Evolutionary conservation across 768 basidiomycete species (phyloP).

Genomic region (Pleurotus djamor): DNA sequence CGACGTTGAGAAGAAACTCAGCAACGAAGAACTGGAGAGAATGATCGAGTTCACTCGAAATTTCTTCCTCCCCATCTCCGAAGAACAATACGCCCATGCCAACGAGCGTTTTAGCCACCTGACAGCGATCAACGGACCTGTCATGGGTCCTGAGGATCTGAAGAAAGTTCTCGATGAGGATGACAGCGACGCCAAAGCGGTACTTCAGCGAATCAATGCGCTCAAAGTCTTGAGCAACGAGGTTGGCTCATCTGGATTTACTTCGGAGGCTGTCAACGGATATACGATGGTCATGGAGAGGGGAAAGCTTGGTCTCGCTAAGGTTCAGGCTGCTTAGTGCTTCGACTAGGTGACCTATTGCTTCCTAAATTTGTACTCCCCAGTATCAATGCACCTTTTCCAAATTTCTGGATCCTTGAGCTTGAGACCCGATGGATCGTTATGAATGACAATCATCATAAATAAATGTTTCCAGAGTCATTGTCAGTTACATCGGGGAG

Average conservation of each 20-base stretch:
- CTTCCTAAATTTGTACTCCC: too few relatives aligned
- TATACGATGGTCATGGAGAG: not conserved
- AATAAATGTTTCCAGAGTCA: too few relatives aligned
- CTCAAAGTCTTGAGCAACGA: slow-evolving; percentile 31
- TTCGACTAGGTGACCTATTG: too few relatives aligned
- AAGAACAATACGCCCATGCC: not conserved
- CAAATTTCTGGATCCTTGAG: too few relatives aligned
- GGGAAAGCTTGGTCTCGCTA: not conserved
- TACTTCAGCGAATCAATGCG: slow-evolving; percentile 43
- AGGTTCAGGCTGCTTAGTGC: not conserved
- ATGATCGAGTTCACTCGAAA: slow-evolving; percentile 12
- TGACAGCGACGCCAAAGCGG: slow-evolving; percentile 26
- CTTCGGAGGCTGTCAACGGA: slow-evolving; percentile 5
- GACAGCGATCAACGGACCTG: not conserved
- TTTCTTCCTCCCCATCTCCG: slow-evolving; percentile 2
- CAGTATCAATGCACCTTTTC: too few relatives aligned
- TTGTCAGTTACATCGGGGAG: too few relatives aligned
- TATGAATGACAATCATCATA: too few relatives aligned
- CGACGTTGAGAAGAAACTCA: slow-evolving; percentile 1
- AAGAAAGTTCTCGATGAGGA: slow-evolving; percentile 1
- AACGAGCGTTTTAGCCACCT: not conserved
- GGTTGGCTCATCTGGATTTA: slow-evolving; percentile 6
- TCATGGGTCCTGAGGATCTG: slow-evolving; percentile 5
- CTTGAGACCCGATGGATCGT: too few relatives aligned
- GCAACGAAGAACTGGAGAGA: slow-evolving; percentile 6